These are phyloP conservation scores for Aspergillus tamarii DNA, from an alignment of 2,329 filamentous ascomycete genomes.

Conservation along the genomic window DNA sequence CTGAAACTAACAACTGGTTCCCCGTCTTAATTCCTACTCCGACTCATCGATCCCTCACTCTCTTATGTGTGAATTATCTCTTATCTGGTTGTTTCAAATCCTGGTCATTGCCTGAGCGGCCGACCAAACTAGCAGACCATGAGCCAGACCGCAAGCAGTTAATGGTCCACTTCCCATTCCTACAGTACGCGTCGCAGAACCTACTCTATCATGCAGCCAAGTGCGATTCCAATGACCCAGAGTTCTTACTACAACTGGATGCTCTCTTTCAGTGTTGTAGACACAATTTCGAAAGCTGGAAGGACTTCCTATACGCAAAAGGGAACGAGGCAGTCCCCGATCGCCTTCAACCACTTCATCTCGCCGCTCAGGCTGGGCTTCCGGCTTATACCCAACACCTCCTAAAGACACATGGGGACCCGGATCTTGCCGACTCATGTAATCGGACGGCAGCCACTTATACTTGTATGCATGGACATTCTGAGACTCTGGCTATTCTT, in stretches of 20 bases:
- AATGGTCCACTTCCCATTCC: constrained; percentile 8
- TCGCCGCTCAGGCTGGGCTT: neutral
- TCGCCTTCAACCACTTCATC: neutral
- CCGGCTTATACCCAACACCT: neutral
- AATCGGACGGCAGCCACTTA: neutral
- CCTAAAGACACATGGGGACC: neutral
- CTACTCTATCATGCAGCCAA: constrained; percentile 1
- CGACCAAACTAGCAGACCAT: neutral
- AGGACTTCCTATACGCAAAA: neutral
- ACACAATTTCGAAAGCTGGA: neutral
- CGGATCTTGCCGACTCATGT: neutral
- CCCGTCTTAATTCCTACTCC: neutral
- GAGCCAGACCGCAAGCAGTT: neutral
- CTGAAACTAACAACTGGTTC: neutral
- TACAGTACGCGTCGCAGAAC: constrained; percentile 11
- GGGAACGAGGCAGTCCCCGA: neutral
- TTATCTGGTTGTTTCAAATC: neutral
- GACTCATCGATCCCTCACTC: constrained; percentile 1
- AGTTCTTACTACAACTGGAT: neutral
- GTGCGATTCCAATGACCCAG: neutral
- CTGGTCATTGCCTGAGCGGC: neutral
- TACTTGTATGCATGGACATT: neutral
- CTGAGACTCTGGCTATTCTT: neutral
- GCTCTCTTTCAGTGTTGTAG: neutral
- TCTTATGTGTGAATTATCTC: constrained; percentile 9